phyloP scores from a whole-genome alignment of 139 green algal genomes.

The Ostreobium quekettii region DNA sequence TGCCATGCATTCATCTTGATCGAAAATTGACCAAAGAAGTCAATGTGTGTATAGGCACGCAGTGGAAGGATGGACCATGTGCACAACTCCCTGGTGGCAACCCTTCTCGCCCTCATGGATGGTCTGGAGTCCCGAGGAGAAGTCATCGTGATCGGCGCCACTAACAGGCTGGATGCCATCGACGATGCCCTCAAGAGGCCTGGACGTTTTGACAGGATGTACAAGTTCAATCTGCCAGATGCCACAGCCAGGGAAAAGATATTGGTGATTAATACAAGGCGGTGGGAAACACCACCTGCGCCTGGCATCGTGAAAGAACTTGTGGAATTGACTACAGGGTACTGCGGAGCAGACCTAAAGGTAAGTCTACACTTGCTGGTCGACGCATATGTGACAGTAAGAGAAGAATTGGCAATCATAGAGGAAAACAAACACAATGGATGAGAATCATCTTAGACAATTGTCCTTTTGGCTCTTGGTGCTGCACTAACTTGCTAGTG shows the following conservation, averaged over 20 bases:
- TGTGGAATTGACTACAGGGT: slow-evolving; percentile 61
- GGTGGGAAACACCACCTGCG: slow-evolving; percentile 54
- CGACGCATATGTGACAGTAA: not conserved
- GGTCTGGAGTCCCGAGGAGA: slow-evolving; percentile 76
- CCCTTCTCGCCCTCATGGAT: slow-evolving; percentile 93
- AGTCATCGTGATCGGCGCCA: slow-evolving; percentile 87
- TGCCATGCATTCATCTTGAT: no score
- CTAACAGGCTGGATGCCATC: slow-evolving; percentile 76
- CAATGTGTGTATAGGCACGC: no score
- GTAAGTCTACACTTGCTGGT: slow-evolving; percentile 11
- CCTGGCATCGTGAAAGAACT: slow-evolving; percentile 55
- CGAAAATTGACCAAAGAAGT: no score
- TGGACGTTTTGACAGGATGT: slow-evolving; percentile 85
- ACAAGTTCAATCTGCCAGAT: slow-evolving; percentile 72
- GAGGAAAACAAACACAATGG: not conserved
- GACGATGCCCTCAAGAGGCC: slow-evolving; percentile 77
- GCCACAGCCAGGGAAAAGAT: slow-evolving; percentile 60
- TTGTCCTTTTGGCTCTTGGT: not conserved
- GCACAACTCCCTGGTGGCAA: slow-evolving; percentile 94
- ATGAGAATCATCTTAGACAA: slow-evolving; percentile 7
- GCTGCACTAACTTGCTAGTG: no score
- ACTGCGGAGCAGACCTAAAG: slow-evolving; percentile 93
- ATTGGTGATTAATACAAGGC: slow-evolving; percentile 81
- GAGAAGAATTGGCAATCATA: not conserved
- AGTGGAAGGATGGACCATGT: slow-evolving; percentile 88